These are phyloP conservation scores for Exsudoporus floridanus DNA, from an alignment of 1,284 basidiomycete genomes.

Conservation along the genomic window DNA sequence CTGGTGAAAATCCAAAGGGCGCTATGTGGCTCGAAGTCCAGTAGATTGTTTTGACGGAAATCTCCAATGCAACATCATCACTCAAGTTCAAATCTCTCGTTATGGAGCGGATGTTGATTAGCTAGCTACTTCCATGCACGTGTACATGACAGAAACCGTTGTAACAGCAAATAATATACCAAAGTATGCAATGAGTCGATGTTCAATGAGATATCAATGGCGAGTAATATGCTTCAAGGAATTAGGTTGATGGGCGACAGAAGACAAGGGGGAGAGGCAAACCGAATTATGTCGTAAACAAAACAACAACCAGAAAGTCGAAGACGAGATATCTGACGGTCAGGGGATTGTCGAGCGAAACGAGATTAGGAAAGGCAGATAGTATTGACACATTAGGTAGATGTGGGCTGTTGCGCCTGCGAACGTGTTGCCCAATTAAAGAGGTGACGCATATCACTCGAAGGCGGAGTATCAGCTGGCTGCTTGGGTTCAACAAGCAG, in stretches of 20 bases:
- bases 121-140: conserved; percentile 23
- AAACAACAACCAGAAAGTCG: conserved; percentile 24
- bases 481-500: conserved; percentile 78
- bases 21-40: no score
- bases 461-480: conserved; percentile 64
- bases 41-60: neutral
- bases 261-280: conserved; percentile 12
- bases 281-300: conserved; percentile 32
- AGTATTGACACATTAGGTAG: conserved; percentile 31
- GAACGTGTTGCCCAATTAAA: conserved; percentile 73
- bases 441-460: conserved; percentile 68
- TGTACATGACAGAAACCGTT: conserved; percentile 28
- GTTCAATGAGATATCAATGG: conserved; percentile 29
- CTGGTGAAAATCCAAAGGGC: neutral
- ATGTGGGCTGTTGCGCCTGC: conserved; percentile 38
- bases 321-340: conserved; percentile 26
- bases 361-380: conserved; percentile 9
- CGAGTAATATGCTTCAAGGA: conserved; percentile 20
- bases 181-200: conserved; percentile 33
- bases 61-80: neutral
- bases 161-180: conserved; percentile 33
- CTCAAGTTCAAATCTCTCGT: neutral
- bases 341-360: conserved; percentile 25
- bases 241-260: conserved; percentile 29
- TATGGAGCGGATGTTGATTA: conserved; percentile 6